Evolutionary conservation across 2,329 filamentous ascomycete species (phyloP).

Genomic region (Colletotrichum incanum): DNA sequence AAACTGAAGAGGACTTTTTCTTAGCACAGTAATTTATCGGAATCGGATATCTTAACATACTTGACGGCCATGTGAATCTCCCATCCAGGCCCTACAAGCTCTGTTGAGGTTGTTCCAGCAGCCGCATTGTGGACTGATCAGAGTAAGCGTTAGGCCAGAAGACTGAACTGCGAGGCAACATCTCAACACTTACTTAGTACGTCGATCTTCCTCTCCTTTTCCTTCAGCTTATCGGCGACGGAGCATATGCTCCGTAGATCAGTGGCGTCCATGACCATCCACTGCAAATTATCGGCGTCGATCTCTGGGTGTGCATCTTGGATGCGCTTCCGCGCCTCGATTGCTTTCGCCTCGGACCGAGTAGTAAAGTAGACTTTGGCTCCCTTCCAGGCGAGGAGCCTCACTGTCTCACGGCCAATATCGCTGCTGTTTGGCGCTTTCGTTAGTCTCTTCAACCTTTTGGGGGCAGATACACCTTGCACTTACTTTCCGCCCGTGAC

Average conservation of each 20-base stretch:
- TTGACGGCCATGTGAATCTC: slow-evolving; percentile 47
- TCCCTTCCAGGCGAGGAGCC: slow-evolving; percentile 46
- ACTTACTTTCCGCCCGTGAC: slow-evolving; percentile 49
- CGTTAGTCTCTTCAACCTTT: not conserved
- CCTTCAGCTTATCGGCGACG: slow-evolving; percentile 41
- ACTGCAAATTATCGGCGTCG: slow-evolving; percentile 37
- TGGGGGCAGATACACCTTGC: not conserved
- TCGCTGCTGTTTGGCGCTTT: slow-evolving; percentile 41
- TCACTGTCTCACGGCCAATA: slow-evolving; percentile 46
- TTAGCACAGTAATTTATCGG: no score
- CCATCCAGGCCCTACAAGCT: slow-evolving; percentile 42
- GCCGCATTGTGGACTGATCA: slow-evolving; percentile 49
- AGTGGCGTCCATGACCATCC: slow-evolving; percentile 46
- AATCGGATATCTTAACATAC: slow-evolving; percentile 32
- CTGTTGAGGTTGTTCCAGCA: not conserved
- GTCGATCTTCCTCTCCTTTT: slow-evolving; percentile 45
- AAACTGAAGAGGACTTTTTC: slow-evolving; percentile 39
- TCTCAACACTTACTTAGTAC: slow-evolving; percentile 45
- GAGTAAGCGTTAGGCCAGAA: not conserved
- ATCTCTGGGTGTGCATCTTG: slow-evolving; percentile 7
- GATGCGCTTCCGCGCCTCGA: slow-evolving; percentile 21
- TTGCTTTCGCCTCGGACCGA: slow-evolving; percentile 45
- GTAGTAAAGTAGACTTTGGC: slow-evolving; percentile 48
- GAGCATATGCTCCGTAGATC: slow-evolving; percentile 42
- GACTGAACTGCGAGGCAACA: not conserved